Conservation (phyloP, 768 basidiomycete genomes). For the Paxillus ammoniavirescens region DNA sequence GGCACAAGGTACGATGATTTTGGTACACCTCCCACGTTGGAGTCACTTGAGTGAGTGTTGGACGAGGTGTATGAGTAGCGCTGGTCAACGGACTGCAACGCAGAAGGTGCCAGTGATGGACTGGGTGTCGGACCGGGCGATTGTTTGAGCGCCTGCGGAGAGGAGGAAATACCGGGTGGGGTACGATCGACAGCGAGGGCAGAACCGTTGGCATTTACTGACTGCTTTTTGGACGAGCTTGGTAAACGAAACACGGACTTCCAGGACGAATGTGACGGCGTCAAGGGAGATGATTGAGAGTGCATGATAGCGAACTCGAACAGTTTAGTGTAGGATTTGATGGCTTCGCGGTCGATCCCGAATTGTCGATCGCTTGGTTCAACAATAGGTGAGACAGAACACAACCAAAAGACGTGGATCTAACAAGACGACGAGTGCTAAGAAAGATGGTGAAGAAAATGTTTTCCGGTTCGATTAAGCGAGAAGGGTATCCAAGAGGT, state of each 20-base stretch:
- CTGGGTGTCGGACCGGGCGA: constrained; percentile 38
- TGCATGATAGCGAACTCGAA: constrained; percentile 20
- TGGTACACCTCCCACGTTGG: constrained; percentile 40
- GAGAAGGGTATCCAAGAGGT: constrained; percentile 3
- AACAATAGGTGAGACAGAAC: background rate
- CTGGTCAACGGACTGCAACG: constrained; percentile 52
- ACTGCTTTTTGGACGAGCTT: constrained; percentile 60
- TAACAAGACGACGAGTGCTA: constrained; percentile 6
- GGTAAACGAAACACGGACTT: constrained; percentile 74
- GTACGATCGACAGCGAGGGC: constrained; percentile 51
- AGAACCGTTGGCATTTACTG: constrained; percentile 35
- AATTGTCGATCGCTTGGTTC: constrained; percentile 20
- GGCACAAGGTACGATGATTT: constrained; percentile 29
- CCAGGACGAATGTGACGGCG: constrained; percentile 45
- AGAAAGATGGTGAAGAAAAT: constrained; percentile 15
- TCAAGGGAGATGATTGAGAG: constrained; percentile 18
- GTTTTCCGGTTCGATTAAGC: constrained; percentile 13
- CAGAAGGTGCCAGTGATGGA: constrained; percentile 52
- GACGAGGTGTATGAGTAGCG: constrained; percentile 81
- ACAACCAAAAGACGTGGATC: background rate
- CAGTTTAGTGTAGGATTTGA: background rate
- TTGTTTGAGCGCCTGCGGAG: constrained; percentile 23
- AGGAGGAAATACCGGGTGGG: constrained; percentile 26
- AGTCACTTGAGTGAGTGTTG: constrained; percentile 73
- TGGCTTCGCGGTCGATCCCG: constrained; percentile 23